Percentiles rank a stretch among this genome's conserved stretches.
Conservation (phyloP, 2,329 filamentous ascomycete species). For the Diaporthe australafricana region DNA sequence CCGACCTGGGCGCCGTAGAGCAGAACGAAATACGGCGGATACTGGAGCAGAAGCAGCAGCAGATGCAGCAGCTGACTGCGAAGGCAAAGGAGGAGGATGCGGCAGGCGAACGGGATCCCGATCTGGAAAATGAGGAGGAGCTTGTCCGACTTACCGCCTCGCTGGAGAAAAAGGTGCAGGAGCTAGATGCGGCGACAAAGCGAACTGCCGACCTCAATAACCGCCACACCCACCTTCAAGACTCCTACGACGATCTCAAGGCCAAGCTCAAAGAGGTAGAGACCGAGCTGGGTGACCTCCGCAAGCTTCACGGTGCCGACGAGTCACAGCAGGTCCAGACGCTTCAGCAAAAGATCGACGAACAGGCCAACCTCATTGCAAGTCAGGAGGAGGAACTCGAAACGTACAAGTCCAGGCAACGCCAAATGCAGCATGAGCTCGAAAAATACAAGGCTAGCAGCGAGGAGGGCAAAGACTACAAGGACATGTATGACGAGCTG, state of each 20-base stretch:
- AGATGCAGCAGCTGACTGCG: conserved; percentile 49
- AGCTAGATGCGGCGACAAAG: conserved; percentile 64
- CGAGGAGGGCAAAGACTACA: conserved; percentile 61
- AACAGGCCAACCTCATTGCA: conserved; percentile 79
- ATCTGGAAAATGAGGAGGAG: conserved; percentile 68
- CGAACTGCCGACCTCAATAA: conserved; percentile 69
- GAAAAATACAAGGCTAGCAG: conserved; percentile 58
- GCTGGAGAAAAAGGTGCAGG: conserved; percentile 36
- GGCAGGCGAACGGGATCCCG: conserved; percentile 58
- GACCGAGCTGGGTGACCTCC: conserved; percentile 62
- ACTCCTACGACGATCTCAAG: conserved; percentile 74
- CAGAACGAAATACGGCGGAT: conserved; percentile 61
- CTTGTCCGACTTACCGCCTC: conserved; percentile 62
- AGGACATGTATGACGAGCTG: conserved; percentile 71
- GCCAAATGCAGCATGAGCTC: conserved; percentile 61
- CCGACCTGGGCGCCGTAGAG: conserved; percentile 48
- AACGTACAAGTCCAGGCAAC: conserved; percentile 58
- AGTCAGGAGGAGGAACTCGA: conserved; percentile 76
- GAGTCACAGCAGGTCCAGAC: conserved; percentile 64
- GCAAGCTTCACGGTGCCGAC: conserved; percentile 62
- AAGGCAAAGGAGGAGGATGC: conserved; percentile 39
- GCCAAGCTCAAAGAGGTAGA: conserved; percentile 70
- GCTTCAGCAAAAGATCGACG: conserved; percentile 68
- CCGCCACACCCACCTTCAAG: conserved; percentile 69
- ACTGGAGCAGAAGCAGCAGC: conserved; percentile 58